Evolutionary conservation across 2,329 filamentous ascomycete genomes (phyloP), one percentile per base, ranked within the genome.

Genomic region (Aspergillus sp.): DNA sequence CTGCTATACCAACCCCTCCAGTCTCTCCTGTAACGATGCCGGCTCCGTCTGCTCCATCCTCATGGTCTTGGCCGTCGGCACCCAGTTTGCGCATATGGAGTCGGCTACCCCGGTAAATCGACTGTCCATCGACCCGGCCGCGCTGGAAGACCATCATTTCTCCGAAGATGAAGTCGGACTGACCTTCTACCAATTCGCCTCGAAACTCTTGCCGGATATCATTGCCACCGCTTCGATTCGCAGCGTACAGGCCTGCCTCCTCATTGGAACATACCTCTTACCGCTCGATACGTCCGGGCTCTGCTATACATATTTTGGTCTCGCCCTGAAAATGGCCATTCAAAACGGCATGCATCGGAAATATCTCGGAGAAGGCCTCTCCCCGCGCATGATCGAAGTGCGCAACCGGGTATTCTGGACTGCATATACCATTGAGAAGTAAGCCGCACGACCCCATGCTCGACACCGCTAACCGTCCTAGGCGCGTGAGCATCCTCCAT

Each of bases 301-400:
- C 17, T 78, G 78, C 2, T 84, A 83, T 57, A 81, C 80, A 2
- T 84, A 84, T 56, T 72, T 83, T 44, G 80, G 80, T 5, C 64
- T 84, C 11, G 79, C 80, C 2, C 69, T 83, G 40, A 82, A 81
- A 54, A 69, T 84, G 53, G 81, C 81, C 1, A 82, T 84, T 13
- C 81, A 83, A 55, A 84, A 84, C 59, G 81, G 81, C 9, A 82
- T 84, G 81, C 81, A 84, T 57, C 72, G 81, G 45, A 77, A 72
- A 49, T 79, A 78, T 52, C 68, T 74, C 1, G 78, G 76, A 1
- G 74, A 76, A 46, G 76, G 72, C 0, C 69, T 82, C 10, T 76
- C 79, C 25, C 67, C 75, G 10, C 71, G 72, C 25, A 76, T 79
- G 54, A 71, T 78, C 13, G 80, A 83, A 68, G 77, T 75, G 3